A percentile compares a stretch with the other conserved stretches of the same genome.
Evolutionary conservation across 2,329 filamentous ascomycete species (phyloP).

Genomic region (Sporothrix humicola): DNA sequence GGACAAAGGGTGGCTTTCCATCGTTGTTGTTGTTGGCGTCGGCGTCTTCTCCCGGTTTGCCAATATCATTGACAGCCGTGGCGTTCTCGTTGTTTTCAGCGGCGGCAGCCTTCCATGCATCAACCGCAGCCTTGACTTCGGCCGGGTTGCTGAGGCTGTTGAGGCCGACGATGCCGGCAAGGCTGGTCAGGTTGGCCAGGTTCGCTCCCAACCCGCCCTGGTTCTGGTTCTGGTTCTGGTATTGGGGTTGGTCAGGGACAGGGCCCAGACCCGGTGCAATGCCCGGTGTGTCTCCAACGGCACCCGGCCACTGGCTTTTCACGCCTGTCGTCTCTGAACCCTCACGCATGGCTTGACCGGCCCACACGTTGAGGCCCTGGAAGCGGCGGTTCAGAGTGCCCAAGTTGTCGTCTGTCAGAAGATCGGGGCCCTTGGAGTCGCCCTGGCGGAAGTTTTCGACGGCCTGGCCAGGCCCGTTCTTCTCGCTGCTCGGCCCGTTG

Average conservation of each 20-base stretch:
- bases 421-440: constrained; percentile 36
- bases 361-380: constrained; percentile 33
- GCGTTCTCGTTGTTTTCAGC: background rate
- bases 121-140: background rate
- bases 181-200: background rate
- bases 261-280: no score
- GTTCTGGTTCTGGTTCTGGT: no score
- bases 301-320: no score
- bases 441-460: constrained; percentile 38
- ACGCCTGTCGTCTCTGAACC: no score
- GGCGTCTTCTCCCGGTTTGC: background rate
- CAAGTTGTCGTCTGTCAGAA: constrained; percentile 37
- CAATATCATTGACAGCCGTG: background rate
- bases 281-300: no score
- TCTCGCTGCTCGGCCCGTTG: background rate
- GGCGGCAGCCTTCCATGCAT: background rate
- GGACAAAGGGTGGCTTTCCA: background rate
- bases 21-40: background rate
- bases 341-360: constrained; percentile 32
- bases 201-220: background rate
- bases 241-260: no score
- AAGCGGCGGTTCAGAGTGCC: background rate
- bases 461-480: background rate
- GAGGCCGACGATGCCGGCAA: background rate
- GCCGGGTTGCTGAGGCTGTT: background rate